phyloP scores from a whole-genome alignment of 2,329 filamentous ascomycete species.

The Penicillium sp. region DNA sequence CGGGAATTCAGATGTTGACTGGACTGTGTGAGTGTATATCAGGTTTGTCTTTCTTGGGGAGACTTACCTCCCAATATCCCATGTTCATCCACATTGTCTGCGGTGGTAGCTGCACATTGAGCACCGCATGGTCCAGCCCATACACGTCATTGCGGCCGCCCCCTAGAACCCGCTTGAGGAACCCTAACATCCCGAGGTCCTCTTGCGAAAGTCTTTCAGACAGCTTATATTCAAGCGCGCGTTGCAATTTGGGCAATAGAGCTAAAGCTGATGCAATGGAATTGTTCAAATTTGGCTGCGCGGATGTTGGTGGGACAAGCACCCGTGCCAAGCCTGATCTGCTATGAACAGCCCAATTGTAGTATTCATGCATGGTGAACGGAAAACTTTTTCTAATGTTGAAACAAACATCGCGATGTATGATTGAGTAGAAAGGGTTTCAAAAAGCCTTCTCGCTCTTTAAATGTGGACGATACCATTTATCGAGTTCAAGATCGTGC shows the following conservation, averaged over 20 bases:
- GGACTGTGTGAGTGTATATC: constrained; percentile 12
- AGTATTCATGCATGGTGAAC: no score
- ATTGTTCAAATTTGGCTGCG: not conserved
- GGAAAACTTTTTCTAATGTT: not conserved
- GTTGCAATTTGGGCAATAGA: not conserved
- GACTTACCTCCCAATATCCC: constrained; percentile 55
- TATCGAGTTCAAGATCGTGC: no score
- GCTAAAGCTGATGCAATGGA: not conserved
- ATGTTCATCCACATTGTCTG: constrained; percentile 64
- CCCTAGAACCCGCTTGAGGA: constrained; percentile 10
- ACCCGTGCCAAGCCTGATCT: not conserved
- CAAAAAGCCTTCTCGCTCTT: no score
- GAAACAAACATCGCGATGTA: not conserved
- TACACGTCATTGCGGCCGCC: constrained; percentile 35
- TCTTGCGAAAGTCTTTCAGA: not conserved
- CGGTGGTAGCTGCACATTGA: constrained; percentile 51
- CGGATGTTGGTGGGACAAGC: not conserved
- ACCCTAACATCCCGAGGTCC: not conserved
- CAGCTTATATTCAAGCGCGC: not conserved
- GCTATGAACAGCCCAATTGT: no score
- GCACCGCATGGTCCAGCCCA: constrained; percentile 55
- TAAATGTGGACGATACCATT: no score
- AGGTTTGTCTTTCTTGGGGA: not conserved
- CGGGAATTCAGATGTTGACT: constrained; percentile 38
- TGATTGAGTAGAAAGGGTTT: no score